phyloP scores from a whole-genome alignment of 768 basidiomycete species.

The Phanerochaete carnosa region DNA sequence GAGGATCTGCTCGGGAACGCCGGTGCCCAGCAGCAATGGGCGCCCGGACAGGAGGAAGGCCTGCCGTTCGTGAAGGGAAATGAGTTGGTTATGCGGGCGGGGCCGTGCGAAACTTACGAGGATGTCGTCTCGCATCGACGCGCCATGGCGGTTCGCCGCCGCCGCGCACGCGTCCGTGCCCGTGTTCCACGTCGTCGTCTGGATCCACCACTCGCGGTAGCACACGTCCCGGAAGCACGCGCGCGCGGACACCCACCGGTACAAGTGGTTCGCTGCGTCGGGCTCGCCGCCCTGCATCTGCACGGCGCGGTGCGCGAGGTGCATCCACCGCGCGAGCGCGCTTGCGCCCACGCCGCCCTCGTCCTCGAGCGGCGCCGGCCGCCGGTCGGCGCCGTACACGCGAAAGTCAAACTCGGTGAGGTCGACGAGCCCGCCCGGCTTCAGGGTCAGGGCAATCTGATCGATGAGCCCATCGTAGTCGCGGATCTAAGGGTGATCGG shows the following conservation, averaged over 20 bases:
- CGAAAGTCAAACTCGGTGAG: constrained; percentile 68
- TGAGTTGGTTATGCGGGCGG: no score
- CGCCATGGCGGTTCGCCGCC: constrained; percentile 34
- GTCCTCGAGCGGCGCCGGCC: constrained; percentile 32
- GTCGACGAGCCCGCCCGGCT: constrained; percentile 67
- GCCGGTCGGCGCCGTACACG: constrained; percentile 52
- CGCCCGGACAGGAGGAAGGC: constrained; percentile 62
- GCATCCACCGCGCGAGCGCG: constrained; percentile 51
- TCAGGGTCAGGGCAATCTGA: constrained; percentile 62
- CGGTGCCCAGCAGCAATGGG: constrained; percentile 67
- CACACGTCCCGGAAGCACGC: constrained; percentile 56
- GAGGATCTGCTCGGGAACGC: constrained; percentile 51
- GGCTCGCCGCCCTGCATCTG: constrained; percentile 55
- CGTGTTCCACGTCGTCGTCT: constrained; percentile 48
- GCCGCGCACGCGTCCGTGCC: constrained; percentile 34
- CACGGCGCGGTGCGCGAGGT: constrained; percentile 49
- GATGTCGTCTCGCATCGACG: constrained; percentile 56
- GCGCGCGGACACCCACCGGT: constrained; percentile 54
- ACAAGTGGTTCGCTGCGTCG: constrained; percentile 56
- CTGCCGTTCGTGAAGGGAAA: constrained; percentile 40
- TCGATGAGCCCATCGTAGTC: constrained; percentile 63
- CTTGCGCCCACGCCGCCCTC: no score
- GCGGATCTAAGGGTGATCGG: constrained; percentile 49
- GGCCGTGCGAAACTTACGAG: no score
- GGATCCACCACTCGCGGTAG: constrained; percentile 60